Conservation (phyloP, 2,329 filamentous ascomycete genomes). For the Pleurostoma richardsiae region DNA sequence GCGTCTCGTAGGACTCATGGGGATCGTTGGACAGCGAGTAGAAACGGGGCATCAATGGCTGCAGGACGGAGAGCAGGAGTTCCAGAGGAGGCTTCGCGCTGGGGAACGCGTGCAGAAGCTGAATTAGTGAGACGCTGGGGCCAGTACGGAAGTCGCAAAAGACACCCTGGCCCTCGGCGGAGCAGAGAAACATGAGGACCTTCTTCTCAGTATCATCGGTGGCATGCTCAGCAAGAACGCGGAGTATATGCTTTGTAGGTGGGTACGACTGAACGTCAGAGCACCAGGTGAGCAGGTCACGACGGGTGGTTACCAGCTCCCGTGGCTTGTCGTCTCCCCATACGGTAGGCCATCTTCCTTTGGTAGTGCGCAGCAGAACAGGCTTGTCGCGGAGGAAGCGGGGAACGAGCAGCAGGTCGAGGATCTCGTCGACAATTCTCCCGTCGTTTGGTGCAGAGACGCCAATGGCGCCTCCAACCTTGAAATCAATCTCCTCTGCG, state of each 20-base stretch:
- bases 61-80: conserved; percentile 71
- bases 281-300: conserved; percentile 94
- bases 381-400: conserved; percentile 80
- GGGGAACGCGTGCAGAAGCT: conserved; percentile 87
- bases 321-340: conserved; percentile 89
- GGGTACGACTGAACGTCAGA: conserved; percentile 89
- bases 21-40: conserved; percentile 98
- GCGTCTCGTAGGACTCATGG: conserved; percentile 65
- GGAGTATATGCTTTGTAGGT: conserved; percentile 81
- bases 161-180: conserved; percentile 81
- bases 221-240: conserved; percentile 81
- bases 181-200: conserved; percentile 79
- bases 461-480: conserved; percentile 92
- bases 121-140: conserved; percentile 76
- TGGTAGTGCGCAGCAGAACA: conserved; percentile 70
- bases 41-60: conserved; percentile 93
- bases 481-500: conserved; percentile 84
- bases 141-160: conserved; percentile 95
- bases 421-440: conserved; percentile 72
- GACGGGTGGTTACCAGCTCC: conserved; percentile 81
- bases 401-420: conserved; percentile 77
- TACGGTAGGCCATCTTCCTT: conserved; percentile 91
- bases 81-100: conserved; percentile 86
- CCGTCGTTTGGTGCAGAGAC: conserved; percentile 84
- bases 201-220: conserved; percentile 78